Conservation (phyloP, 2,329 filamentous ascomycete species). For the Lachnellula occidentalis region DNA sequence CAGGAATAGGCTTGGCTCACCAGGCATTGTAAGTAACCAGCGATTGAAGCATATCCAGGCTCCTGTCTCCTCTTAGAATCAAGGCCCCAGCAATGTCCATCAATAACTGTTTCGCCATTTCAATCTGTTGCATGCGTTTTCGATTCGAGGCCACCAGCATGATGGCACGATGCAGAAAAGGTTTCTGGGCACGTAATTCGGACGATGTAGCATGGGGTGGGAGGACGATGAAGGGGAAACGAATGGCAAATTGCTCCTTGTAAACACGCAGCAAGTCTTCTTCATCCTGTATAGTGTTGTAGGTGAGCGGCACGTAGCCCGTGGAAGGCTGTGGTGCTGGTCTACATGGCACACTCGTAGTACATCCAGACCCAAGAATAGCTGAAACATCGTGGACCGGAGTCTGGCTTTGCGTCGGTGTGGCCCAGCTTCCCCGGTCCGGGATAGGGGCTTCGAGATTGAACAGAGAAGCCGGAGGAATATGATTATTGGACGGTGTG, state of each 20-base stretch:
- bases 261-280: conserved; percentile 12
- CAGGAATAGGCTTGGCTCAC: conserved; percentile 5
- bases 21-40: conserved; percentile 22
- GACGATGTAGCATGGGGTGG: conserved; percentile 7
- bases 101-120: conserved; percentile 13
- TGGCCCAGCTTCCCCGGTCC: background rate
- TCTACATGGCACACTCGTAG: background rate
- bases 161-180: conserved; percentile 17
- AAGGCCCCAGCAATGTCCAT: conserved; percentile 16
- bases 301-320: background rate
- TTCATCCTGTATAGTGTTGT: conserved; percentile 1
- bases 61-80: conserved; percentile 17
- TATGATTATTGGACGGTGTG: background rate
- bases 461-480: background rate
- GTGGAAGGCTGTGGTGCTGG: conserved; percentile 4
- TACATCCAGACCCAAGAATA: background rate
- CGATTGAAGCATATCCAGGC: conserved; percentile 23
- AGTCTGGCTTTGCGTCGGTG: background rate
- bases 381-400: background rate
- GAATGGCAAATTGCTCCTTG: conserved; percentile 11
- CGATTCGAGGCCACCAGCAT: conserved; percentile 13
- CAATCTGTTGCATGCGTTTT: conserved; percentile 11
- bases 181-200: conserved; percentile 13
- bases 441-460: background rate
- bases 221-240: conserved; percentile 19